Conservation (phyloP, 1,284 basidiomycete species). For the Cystobasidium pallidum region DNA sequence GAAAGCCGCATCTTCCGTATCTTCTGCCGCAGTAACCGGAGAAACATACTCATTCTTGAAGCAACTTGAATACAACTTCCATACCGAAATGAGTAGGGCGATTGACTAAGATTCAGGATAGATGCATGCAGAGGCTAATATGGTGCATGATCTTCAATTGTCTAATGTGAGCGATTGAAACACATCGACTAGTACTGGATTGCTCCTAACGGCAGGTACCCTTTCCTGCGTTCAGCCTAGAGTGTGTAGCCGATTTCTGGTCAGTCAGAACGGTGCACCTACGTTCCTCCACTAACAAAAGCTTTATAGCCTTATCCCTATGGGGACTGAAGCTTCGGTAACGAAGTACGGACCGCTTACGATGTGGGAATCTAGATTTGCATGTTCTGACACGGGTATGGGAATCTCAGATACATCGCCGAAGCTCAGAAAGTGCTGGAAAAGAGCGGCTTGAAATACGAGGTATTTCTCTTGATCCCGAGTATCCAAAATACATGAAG, state of each 20-base stretch:
- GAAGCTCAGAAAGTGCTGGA: conserved; percentile 42
- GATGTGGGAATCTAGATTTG: background rate
- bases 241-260: conserved; percentile 44
- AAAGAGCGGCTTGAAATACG: conserved; percentile 45
- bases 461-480: conserved; percentile 20
- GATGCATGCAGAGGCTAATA: conserved; percentile 8
- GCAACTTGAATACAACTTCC: too few relatives aligned
- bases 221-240: background rate
- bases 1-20: too few relatives aligned
- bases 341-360: conserved; percentile 38
- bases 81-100: background rate
- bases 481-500: too few relatives aligned
- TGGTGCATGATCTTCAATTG: background rate
- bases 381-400: background rate
- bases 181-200: background rate
- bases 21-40: too few relatives aligned
- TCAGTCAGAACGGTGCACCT: background rate
- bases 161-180: background rate
- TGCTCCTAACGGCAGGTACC: background rate
- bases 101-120: too few relatives aligned
- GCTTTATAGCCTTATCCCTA: conserved; percentile 31
- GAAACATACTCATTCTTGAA: too few relatives aligned
- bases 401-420: conserved; percentile 32
- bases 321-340: conserved; percentile 43
- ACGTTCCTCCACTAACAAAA: too few relatives aligned